Percentiles rank a stretch among this genome's conserved stretches.
phyloP scores from a whole-genome alignment of 2,329 filamentous ascomycete genomes.

The Claviceps monticola region DNA sequence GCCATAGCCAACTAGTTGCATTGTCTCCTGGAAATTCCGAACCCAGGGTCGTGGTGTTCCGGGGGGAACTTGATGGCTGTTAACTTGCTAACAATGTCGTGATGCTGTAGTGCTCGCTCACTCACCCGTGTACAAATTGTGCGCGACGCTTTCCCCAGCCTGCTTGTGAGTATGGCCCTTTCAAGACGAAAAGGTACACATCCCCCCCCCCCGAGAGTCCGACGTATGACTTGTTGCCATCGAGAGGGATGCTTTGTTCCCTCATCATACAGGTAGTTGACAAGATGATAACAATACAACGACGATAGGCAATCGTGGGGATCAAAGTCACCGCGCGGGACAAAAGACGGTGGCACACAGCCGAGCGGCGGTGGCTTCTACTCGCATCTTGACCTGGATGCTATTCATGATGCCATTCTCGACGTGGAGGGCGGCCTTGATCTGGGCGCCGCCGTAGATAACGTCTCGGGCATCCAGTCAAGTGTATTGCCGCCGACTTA shows the following conservation, averaged over 20 bases:
- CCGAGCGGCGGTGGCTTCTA: slow-evolving; percentile 15
- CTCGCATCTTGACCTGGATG: slow-evolving; percentile 22
- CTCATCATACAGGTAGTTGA: too few relatives aligned
- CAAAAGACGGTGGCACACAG: slow-evolving; percentile 7
- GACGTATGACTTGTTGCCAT: too few relatives aligned
- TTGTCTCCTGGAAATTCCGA: background rate
- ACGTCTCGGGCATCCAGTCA: slow-evolving; percentile 3
- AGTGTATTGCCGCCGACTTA: slow-evolving; percentile 3
- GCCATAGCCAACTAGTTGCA: background rate
- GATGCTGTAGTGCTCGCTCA: slow-evolving; percentile 33
- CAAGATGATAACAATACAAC: background rate
- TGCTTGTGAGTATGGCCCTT: slow-evolving; percentile 29
- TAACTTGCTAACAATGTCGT: background rate
- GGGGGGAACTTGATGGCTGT: background rate
- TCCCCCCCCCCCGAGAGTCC: too few relatives aligned
- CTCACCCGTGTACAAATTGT: slow-evolving; percentile 40
- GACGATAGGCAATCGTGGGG: slow-evolving; percentile 1
- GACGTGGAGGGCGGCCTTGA: slow-evolving; percentile 15
- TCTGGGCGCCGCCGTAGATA: slow-evolving; percentile 3
- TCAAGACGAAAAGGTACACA: slow-evolving; percentile 12
- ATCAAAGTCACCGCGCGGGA: slow-evolving; percentile 3
- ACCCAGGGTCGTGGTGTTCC: background rate
- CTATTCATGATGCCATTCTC: slow-evolving; percentile 21
- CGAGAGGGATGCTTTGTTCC: too few relatives aligned
- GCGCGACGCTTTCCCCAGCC: slow-evolving; percentile 37